Evolutionary conservation across 805 yeast species (phyloP), one percentile per base, ranked within the genome.

Genomic region (Metschnikowia noctiluminum): DNA sequence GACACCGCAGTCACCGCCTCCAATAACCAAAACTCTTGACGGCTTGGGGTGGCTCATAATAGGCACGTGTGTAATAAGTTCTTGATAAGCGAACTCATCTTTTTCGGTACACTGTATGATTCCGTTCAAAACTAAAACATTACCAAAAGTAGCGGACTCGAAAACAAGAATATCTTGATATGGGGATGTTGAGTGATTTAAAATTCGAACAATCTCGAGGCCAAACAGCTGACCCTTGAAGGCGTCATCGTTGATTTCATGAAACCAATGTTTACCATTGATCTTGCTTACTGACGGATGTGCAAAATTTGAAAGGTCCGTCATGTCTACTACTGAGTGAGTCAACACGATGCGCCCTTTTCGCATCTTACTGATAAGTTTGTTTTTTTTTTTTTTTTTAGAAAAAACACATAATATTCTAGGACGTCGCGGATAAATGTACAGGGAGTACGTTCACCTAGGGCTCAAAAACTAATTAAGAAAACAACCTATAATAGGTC

Each of bases 1-100:
- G 16, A 90, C 96, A 52, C 97, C 97, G 55, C 97, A 96, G 65
- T 90, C 97, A 38, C 97, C 97, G 27, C 97, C 97, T 28, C 97
- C 97, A 59, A 90, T 87, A 30, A 90, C 94, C 44, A 90, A 77
- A 9, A 89, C 95, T 46, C 76, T 78, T 57, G 79, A 79, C 1
- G 97, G 97, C 38, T 74, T 61, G 3, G 81, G 80, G 68, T 90
- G 97, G 10, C 88, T 70, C 79, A 84, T 82, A 49, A 91, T 61
- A 5, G 97, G 91, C 28, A 89, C 68, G 65, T 91, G 96, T 2
- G 95, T 72, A 53, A 90, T 91, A 83, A 89, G 81, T 64, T 90
- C 97, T 69, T 90, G 97, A 67, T 90, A 90, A 11, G 96, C 89
- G 66, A 88, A 90, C 66, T 90, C 97, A 67, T 91, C 97, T 50